These are phyloP conservation scores for Colletotrichum sp. DNA, from an alignment of 2,329 filamentous ascomycete genomes.

Conservation along the genomic window DNA sequence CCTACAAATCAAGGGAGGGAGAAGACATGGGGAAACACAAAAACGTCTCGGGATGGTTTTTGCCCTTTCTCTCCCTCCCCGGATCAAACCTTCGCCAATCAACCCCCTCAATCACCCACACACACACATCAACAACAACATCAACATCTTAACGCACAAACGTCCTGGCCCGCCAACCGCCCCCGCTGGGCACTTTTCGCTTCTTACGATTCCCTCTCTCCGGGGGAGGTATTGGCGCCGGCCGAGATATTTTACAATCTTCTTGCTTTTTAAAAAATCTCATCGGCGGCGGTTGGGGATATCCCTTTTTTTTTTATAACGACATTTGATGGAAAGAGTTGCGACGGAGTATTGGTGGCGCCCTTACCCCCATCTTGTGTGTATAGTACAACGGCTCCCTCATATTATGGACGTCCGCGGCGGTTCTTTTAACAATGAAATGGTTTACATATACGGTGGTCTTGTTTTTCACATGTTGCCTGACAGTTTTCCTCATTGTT, in stretches of 20 bases:
- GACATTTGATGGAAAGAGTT: conserved; percentile 17
- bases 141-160: neutral
- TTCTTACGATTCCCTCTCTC: neutral
- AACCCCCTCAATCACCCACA: neutral
- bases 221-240: neutral
- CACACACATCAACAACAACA: neutral
- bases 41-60: neutral
- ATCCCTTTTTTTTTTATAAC: neutral
- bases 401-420: conserved; percentile 3
- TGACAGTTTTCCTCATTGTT: neutral
- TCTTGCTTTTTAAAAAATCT: neutral
- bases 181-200: neutral
- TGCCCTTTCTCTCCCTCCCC: neutral
- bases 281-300: conserved; percentile 1
- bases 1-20: neutral
- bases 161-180: neutral
- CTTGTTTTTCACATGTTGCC: neutral
- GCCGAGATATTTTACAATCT: neutral
- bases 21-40: neutral
- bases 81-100: neutral
- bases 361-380: conserved; percentile 13
- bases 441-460: neutral
- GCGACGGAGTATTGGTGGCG: conserved; percentile 8
- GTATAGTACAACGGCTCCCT: conserved; percentile 18
- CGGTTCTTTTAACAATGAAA: neutral